Evolutionary conservation across 2,329 filamentous ascomycete genomes (phyloP).

Genomic region (Clonostachys rhizophaga): DNA sequence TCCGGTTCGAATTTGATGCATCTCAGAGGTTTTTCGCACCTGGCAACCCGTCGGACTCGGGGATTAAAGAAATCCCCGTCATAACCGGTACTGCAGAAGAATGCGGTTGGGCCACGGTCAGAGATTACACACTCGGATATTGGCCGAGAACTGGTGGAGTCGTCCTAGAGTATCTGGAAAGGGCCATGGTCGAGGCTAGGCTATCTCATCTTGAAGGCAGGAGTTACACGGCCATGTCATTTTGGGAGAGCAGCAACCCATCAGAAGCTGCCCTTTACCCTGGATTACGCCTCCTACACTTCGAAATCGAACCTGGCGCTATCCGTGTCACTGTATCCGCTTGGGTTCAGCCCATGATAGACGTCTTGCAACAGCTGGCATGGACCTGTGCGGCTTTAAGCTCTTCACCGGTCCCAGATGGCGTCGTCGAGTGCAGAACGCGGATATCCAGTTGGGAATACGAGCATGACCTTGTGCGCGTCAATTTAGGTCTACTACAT

Average conservation of each 20-base stretch:
- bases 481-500: slow-evolving; percentile 24
- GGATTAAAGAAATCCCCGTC: slow-evolving; percentile 19
- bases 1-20: slow-evolving; percentile 24
- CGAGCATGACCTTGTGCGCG: slow-evolving; percentile 21
- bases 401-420: slow-evolving; percentile 22
- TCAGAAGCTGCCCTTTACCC: slow-evolving; percentile 14
- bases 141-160: slow-evolving; percentile 24
- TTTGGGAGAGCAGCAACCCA: slow-evolving; percentile 25
- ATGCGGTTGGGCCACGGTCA: slow-evolving; percentile 22
- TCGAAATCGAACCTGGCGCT: slow-evolving; percentile 23
- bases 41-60: slow-evolving; percentile 15
- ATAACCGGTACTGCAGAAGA: slow-evolving; percentile 26
- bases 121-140: slow-evolving; percentile 19
- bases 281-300: slow-evolving; percentile 22
- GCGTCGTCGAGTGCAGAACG: slow-evolving; percentile 19
- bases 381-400: slow-evolving; percentile 27
- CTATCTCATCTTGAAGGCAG: slow-evolving; percentile 12
- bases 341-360: slow-evolving; percentile 25
- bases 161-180: slow-evolving; percentile 20
- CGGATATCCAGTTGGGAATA: slow-evolving; percentile 24
- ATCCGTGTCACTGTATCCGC: slow-evolving; percentile 24
- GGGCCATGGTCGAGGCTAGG: slow-evolving; percentile 20
- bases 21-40: slow-evolving; percentile 6
- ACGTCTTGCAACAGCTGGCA: slow-evolving; percentile 28
- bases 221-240: slow-evolving; percentile 22